phyloP scores from a whole-genome alignment of 768 basidiomycete genomes.

The Pleurotus pulmonarius region DNA sequence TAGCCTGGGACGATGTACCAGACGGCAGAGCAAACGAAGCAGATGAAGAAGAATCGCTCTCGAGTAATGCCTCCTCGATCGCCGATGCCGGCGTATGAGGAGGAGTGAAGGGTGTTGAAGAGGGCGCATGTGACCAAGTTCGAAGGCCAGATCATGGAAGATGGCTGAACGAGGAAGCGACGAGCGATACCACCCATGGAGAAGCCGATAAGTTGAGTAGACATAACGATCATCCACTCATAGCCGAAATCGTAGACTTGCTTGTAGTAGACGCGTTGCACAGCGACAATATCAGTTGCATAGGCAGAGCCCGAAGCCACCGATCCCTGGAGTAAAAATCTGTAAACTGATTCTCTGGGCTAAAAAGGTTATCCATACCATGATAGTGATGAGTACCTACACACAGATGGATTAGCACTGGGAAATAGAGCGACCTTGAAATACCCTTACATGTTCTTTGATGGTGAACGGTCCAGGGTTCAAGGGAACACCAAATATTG shows the following conservation, averaged over 20 bases:
- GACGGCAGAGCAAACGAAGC: slow-evolving; percentile 47
- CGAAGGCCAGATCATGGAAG: slow-evolving; percentile 63
- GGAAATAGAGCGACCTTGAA: slow-evolving; percentile 29
- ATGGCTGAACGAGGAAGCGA: slow-evolving; percentile 70
- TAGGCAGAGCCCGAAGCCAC: slow-evolving; percentile 63
- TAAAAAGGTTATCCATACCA: neutral
- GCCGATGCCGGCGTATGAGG: slow-evolving; percentile 61
- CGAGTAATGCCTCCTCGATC: slow-evolving; percentile 59
- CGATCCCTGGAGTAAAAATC: slow-evolving; percentile 32
- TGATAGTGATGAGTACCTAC: slow-evolving; percentile 56
- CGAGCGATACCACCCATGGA: slow-evolving; percentile 71
- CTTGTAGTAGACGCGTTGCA: slow-evolving; percentile 63
- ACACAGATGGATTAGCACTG: slow-evolving; percentile 9
- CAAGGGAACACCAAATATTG: slow-evolving; percentile 54
- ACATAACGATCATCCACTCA: slow-evolving; percentile 71
- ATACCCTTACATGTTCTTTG: slow-evolving; percentile 70
- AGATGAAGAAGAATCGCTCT: slow-evolving; percentile 67
- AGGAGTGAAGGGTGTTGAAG: slow-evolving; percentile 76
- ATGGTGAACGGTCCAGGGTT: slow-evolving; percentile 78
- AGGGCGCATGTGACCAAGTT: slow-evolving; percentile 68
- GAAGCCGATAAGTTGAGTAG: slow-evolving; percentile 69
- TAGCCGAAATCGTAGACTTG: slow-evolving; percentile 60
- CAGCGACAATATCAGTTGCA: slow-evolving; percentile 68
- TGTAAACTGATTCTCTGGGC: neutral
- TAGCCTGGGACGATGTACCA: slow-evolving; percentile 52